phyloP scores from a whole-genome alignment of 495 filamentous ascomycete genomes.

The Podospora pseudoanserina region DNA sequence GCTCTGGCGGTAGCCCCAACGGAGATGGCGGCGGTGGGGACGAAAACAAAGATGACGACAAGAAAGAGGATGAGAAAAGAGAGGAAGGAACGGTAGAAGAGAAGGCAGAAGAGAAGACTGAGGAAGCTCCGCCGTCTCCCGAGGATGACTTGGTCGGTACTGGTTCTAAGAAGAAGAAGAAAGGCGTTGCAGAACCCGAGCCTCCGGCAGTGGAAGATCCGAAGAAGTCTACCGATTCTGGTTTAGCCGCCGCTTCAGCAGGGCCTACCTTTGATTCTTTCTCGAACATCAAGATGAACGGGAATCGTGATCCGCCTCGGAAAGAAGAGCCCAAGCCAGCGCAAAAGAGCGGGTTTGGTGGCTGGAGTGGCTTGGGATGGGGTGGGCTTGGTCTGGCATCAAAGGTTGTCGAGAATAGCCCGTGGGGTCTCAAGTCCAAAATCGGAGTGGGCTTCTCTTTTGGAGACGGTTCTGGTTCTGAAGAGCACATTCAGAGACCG shows the following conservation, averaged over 20 bases:
- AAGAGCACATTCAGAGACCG: slow-evolving; percentile 25
- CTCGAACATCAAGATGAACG: slow-evolving; percentile 50
- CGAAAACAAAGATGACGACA: slow-evolving; percentile 28
- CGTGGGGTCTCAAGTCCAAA: slow-evolving; percentile 46
- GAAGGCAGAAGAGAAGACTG: slow-evolving; percentile 14
- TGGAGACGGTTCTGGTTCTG: slow-evolving; percentile 36
- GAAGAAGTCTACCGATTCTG: slow-evolving; percentile 7
- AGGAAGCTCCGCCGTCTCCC: slow-evolving; percentile 24
- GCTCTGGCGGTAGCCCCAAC: slow-evolving; percentile 24
- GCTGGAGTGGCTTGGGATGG: slow-evolving; percentile 33
- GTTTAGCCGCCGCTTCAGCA: slow-evolving; percentile 13
- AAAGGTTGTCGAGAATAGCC: slow-evolving; percentile 28
- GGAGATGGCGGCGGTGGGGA: slow-evolving; percentile 29
- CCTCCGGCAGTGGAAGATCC: background rate
- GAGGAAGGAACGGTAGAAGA: slow-evolving; percentile 32
- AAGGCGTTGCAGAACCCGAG: slow-evolving; percentile 21
- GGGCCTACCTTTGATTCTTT: slow-evolving; percentile 36
- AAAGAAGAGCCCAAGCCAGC: slow-evolving; percentile 1
- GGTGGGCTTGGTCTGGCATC: slow-evolving; percentile 4
- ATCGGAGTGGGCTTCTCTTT: slow-evolving; percentile 31
- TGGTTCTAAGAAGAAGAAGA: slow-evolving; percentile 42
- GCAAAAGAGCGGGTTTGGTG: slow-evolving; percentile 25
- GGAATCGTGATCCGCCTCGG: slow-evolving; percentile 30
- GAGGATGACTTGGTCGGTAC: slow-evolving; percentile 2
- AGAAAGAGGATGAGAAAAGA: slow-evolving; percentile 33